A percentile compares a stretch with the other conserved stretches of the same genome.
These are phyloP conservation scores for Fusarium fujikuroi DNA, from an alignment of 2,329 filamentous ascomycete genomes.

Conservation along the genomic window DNA sequence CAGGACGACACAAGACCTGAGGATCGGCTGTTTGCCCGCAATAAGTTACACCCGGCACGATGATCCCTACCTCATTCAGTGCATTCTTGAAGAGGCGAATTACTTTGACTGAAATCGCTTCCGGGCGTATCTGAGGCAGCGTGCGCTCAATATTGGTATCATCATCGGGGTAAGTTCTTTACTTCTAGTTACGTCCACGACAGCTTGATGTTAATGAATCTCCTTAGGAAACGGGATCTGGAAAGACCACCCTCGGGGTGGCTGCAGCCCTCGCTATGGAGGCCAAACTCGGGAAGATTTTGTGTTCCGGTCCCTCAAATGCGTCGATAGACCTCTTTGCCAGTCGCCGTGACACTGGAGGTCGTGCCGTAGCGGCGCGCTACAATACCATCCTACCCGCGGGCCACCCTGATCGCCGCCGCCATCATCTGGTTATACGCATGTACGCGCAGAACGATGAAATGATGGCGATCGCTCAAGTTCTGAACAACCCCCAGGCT, in stretches of 20 bases:
- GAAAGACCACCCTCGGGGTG: conserved; percentile 19
- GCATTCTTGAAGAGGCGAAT: conserved; percentile 12
- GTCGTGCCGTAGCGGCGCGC: neutral
- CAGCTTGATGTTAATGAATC: neutral
- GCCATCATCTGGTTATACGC: conserved; percentile 5
- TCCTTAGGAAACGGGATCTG: conserved; percentile 25
- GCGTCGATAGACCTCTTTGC: conserved; percentile 17
- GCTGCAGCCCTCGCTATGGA: conserved; percentile 11
- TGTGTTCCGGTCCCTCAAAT: conserved; percentile 16
- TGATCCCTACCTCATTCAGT: neutral
- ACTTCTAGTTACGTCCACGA: neutral
- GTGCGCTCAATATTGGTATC: conserved; percentile 15
- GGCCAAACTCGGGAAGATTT: conserved; percentile 1
- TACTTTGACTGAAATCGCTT: conserved; percentile 14
- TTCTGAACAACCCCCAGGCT: neutral
- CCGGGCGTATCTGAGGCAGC: conserved; percentile 7
- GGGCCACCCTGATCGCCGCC: neutral
- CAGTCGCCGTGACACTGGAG: neutral
- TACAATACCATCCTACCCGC: neutral
- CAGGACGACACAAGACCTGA: too few relatives aligned
- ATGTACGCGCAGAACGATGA: conserved; percentile 1
- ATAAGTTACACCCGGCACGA: neutral
- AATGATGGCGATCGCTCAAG: neutral
- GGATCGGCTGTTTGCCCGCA: neutral
- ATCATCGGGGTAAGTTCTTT: conserved; percentile 22